These are phyloP conservation scores for Bipolaris cookei DNA, from an alignment of 2,329 filamentous ascomycete genomes.

Conservation along the genomic window DNA sequence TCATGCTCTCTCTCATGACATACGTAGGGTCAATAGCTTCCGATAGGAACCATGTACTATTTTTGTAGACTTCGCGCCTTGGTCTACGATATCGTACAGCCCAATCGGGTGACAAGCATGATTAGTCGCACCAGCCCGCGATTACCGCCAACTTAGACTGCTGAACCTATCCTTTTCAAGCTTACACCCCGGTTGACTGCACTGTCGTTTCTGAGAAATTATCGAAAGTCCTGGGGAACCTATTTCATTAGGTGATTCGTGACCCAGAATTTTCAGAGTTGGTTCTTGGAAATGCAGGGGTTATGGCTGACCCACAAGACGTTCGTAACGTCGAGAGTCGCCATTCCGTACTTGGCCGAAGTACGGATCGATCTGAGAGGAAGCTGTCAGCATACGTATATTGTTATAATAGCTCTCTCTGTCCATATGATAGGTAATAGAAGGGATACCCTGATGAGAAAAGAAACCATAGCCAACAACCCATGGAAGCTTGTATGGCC, in stretches of 20 bases:
- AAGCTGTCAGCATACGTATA: too few relatives aligned
- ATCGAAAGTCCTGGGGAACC: too few relatives aligned
- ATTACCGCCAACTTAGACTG: constrained; percentile 11
- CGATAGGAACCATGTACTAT: not conserved
- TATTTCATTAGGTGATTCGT: too few relatives aligned
- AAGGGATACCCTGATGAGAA: not conserved
- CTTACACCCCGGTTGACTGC: not conserved
- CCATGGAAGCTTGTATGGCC: not conserved
- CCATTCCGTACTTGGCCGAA: too few relatives aligned
- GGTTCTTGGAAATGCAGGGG: too few relatives aligned
- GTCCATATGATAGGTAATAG: too few relatives aligned
- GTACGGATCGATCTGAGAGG: too few relatives aligned
- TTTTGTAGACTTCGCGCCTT: not conserved
- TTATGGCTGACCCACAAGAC: too few relatives aligned
- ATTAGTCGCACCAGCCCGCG: constrained; percentile 22
- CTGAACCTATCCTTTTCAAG: constrained; percentile 1
- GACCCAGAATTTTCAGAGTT: too few relatives aligned
- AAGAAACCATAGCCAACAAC: not conserved
- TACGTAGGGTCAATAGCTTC: not conserved
- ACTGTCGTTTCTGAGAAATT: too few relatives aligned
- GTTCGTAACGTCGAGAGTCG: too few relatives aligned
- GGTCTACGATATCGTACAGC: not conserved
- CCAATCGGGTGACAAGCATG: not conserved
- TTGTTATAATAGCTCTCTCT: too few relatives aligned
- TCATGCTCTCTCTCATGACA: not conserved